Base-by-base conservation (phyloP, 2,329 filamentous ascomycete species). In the Fusarium sp. region DNA sequence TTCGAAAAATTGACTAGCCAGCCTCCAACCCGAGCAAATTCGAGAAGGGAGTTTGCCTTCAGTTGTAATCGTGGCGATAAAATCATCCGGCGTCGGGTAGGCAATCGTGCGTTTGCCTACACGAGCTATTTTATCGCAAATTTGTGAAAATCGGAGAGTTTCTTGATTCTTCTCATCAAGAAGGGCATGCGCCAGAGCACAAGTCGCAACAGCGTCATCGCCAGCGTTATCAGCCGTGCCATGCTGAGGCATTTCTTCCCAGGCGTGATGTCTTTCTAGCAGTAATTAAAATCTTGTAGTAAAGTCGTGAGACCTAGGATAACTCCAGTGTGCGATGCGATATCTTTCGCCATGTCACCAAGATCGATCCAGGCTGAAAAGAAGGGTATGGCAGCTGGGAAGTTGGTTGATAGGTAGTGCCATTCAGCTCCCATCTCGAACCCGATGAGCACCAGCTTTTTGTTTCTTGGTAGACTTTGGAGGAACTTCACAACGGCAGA, bases 301-400 rank as follows among this genome's bases (percentile, higher is more conserved):
- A 60, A n/a, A 20, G 32, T 26, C 2, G 11, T 9, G 13, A 69
- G 44, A 7, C 42, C 48, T 1, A 70, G 68, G 0, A 61, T 33
- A 26, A 5, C 10, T 7, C 64, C 46, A 46, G n/a, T 38, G 6
- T 52, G 2, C 1, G 41, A 14, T 5, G 71, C 23, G 10, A 70
- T 65, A 5, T 74, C 65, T 9, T 15, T 50, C 12, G 63, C 54
- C 18, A 73, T 67, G 27, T 71, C 68, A 11, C 57, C 14, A 23
- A 72, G 18, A 49, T 73, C 65, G 7, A 66, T 17, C 60, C 65
- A 72, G 15, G 62, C 41, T 6, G 70, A 70, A 27, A 74, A 73
- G 3, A 57, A 66, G 11, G 18, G 7, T 27, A 73, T 61, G 1
- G 40, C 48, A 1, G 12, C 33, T 12, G 68, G 60, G 30, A 73